phyloP scores from a whole-genome alignment of 2,329 filamentous ascomycete species.

The Nemania diffusa region DNA sequence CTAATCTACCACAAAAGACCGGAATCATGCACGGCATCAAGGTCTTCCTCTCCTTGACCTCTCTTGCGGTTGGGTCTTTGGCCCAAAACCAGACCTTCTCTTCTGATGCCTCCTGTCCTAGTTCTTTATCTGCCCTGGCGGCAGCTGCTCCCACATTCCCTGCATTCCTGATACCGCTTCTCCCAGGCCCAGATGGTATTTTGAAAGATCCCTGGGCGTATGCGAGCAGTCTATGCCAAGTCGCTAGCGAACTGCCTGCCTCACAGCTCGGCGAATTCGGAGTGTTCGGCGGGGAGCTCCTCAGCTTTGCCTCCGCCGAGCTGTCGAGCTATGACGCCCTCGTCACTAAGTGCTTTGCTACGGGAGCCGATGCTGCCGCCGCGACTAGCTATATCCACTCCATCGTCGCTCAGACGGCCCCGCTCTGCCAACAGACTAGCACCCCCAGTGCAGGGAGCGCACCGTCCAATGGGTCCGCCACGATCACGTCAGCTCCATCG shows the following conservation, averaged over 20 bases:
- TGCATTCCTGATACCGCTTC: neutral
- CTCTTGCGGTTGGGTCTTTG: slow-evolving; percentile 12
- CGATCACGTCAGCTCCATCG: slow-evolving; percentile 7
- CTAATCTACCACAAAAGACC: neutral
- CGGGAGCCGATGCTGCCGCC: slow-evolving; percentile 14
- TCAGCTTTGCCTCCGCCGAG: slow-evolving; percentile 9
- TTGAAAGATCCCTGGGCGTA: slow-evolving; percentile 12
- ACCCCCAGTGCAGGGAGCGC: neutral
- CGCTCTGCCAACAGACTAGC: slow-evolving; percentile 9
- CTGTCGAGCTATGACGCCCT: slow-evolving; percentile 13
- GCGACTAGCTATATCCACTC: slow-evolving; percentile 21
- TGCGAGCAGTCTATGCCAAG: slow-evolving; percentile 5
- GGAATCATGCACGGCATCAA: slow-evolving; percentile 9
- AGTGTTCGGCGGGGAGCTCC: slow-evolving; percentile 1
- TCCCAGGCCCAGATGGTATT: neutral
- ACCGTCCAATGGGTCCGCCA: slow-evolving; percentile 9
- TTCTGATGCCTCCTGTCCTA: slow-evolving; percentile 18
- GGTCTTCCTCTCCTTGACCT: slow-evolving; percentile 10
- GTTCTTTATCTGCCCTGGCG: slow-evolving; percentile 7
- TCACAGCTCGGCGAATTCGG: neutral
- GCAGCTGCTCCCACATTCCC: slow-evolving; percentile 10
- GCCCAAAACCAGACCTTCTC: slow-evolving; percentile 18
- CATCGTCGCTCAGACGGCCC: slow-evolving; percentile 7
- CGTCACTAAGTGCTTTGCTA: slow-evolving; percentile 23
- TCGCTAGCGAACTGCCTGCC: slow-evolving; percentile 7